Evolutionary conservation across 2,329 filamentous ascomycete species (phyloP), one percentile per base, ranked within the genome.

Genomic region (Magnaporthiopsis poae): DNA sequence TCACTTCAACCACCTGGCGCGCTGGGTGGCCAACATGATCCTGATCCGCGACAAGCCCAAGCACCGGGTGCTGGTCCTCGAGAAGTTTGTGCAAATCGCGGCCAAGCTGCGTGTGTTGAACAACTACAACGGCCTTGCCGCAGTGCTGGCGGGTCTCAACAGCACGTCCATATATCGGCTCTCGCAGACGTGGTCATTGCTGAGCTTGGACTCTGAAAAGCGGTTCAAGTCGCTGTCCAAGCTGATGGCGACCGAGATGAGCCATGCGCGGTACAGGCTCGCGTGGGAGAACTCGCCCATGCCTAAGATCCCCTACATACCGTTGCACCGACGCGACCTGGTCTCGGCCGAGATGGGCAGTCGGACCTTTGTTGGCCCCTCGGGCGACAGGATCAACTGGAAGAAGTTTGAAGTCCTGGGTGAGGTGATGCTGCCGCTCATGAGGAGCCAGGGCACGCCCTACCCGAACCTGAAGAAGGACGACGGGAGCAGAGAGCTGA

Each of bases 401-500:
- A 92, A 90, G 77, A 99, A 99, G 75, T 99, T 98, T 73, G 94
- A 98, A 77, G 89, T 99, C 39, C 88, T 98, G 77, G 93, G 93
- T 8, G 94, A 98, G 71, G 90, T 97, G 5, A 84, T 98, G 65
- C 82, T 97, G 68, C 90, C 91, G 2, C 88, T 99, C 66, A 96
- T 97, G 84, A 90, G 89, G 77, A 96, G 94, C 73, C 93, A 98
- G 77, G 90, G 90, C 66, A 87, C 87, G 63, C 88, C 92, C 5
- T 97, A 97, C 72, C 85, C 87, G 33, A 89, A 88, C 69, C 80
- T 94, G 69, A 80, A 81, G 46, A 88, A 84, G 72, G 88, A 90
- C 72, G 89, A 94, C 68, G 82, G 85, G 65, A 86, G 90, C 5
- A 84, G 88, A 72, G 88, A 90, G 71, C 77, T 96, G 72, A 87